Evolutionary conservation across 1,284 basidiomycete genomes (phyloP).

Genomic region (Papiliotrema flavescens): DNA sequence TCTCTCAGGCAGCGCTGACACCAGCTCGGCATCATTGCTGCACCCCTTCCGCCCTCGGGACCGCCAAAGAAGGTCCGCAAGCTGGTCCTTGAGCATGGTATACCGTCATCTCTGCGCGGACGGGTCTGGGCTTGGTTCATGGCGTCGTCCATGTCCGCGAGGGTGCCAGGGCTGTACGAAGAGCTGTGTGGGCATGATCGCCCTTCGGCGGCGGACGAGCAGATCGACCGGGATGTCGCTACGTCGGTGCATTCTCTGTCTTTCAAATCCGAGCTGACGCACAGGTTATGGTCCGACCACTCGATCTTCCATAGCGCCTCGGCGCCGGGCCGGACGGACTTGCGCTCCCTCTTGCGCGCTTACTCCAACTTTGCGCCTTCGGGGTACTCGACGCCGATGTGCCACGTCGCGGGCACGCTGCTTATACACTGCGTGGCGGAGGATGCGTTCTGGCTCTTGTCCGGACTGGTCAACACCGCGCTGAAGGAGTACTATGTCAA

Average conservation of each 20-base stretch:
- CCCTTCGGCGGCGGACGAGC: slow-evolving; percentile 53
- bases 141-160: slow-evolving; percentile 66
- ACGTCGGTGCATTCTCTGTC: slow-evolving; percentile 18
- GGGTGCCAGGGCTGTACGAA: slow-evolving; percentile 65
- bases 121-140: slow-evolving; percentile 75
- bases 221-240: slow-evolving; percentile 63
- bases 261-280: neutral
- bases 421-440: slow-evolving; percentile 80
- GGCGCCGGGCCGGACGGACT: slow-evolving; percentile 37
- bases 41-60: slow-evolving; percentile 61
- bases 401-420: slow-evolving; percentile 70
- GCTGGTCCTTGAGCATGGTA: slow-evolving; percentile 67
- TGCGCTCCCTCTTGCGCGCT: slow-evolving; percentile 41
- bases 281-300: slow-evolving; percentile 41
- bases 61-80: slow-evolving; percentile 83
- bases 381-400: slow-evolving; percentile 63
- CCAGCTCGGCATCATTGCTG: slow-evolving; percentile 61
- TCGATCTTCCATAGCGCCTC: slow-evolving; percentile 32
- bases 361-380: slow-evolving; percentile 56
- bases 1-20: neutral
- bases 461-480: slow-evolving; percentile 70
- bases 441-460: slow-evolving; percentile 77
- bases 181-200: slow-evolving; percentile 61
- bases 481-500: slow-evolving; percentile 70
- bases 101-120: slow-evolving; percentile 79